These are phyloP conservation scores for Stellera chamaejasme DNA, from an alignment of 345 rosid genomes.

Conservation along the genomic window DNA sequence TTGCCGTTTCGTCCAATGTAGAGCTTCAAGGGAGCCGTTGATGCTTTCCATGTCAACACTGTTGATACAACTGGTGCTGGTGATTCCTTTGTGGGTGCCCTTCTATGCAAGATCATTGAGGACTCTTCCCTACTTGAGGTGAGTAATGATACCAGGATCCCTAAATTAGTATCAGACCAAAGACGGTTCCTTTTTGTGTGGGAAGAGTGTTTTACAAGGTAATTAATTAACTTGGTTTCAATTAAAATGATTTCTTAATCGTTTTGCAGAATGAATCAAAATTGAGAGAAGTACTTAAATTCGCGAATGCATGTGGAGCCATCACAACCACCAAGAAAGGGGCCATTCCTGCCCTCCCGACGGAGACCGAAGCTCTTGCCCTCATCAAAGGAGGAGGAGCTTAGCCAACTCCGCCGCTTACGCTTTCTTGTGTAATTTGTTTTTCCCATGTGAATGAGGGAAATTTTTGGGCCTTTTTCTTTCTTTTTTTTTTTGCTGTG, in stretches of 20 bases:
- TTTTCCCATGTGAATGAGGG: neutral
- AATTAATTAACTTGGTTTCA: neutral
- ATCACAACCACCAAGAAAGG: constrained; percentile 97
- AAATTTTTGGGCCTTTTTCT: neutral
- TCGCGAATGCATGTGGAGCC: constrained; percentile 94
- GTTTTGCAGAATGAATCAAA: constrained; percentile 55
- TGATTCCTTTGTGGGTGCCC: constrained; percentile 86
- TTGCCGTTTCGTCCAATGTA: constrained; percentile 13
- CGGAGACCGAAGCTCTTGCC: constrained; percentile 42
- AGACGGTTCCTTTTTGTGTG: neutral
- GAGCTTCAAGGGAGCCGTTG: constrained; percentile 76
- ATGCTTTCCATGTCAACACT: constrained; percentile 61
- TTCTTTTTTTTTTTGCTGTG: no score
- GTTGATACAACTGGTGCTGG: constrained; percentile 98
- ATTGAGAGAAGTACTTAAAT: constrained; percentile 63
- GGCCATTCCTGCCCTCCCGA: constrained; percentile 94
- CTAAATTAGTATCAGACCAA: neutral
- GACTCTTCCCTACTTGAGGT: constrained; percentile 71
- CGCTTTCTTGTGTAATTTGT: neutral
- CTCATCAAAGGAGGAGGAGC: constrained; percentile 29
- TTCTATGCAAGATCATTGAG: constrained; percentile 69
- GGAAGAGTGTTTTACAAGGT: neutral
- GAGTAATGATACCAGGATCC: neutral
- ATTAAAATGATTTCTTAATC: neutral
- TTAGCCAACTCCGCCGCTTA: neutral